Base-by-base conservation (phyloP, 1,139 yeast species). In the Kodamaea arcana region DNA sequence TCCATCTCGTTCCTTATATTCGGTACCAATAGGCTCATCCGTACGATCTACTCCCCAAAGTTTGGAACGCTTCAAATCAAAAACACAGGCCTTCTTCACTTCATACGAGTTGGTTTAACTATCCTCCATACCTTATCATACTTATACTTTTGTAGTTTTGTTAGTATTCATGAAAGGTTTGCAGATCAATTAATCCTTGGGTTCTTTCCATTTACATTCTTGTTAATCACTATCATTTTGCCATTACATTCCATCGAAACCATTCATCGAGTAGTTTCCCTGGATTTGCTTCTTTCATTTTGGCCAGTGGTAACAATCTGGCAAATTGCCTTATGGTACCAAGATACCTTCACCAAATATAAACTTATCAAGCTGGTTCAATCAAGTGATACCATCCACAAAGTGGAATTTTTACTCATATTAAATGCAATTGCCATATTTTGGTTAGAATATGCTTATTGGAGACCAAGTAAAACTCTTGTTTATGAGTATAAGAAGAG, bases 191-290 rank as follows among this genome's bases (percentile, higher is more conserved):
- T 55, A 35, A 35, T 54, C 3, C 21, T 54, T 2, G 48, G 60
- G 10, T 62, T 61, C 35, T 35, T 44, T 4, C 27, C 50, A 3
- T 36, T 51, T 10, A 18, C 50, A 0, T 13, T 49, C 2, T 40
- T 50, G 0, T 38, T 58, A 3, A n/a, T 46, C 1, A 24, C 44
- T 0, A 43, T 60, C 2, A 47, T 69, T 2, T 31, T 60, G 0
- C 77, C 77, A 0, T 48, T 72, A 16, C 77, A 72, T 43, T n/a
- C 56, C 3, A 37, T 68, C 10, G 78, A 73, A 47, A 47, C 60
- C 3, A 44, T 57, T 6, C 56, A 56, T 18, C 41, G 50, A 4
- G 52, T 65, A 6, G 52, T 60, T 4, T 69, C 72, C 9, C 50
- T 54, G 15, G 68, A 60, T 9, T 46, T 61, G 1, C 46, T 70